Evolutionary conservation across 73 alveolate genomes (phyloP).

Genomic region (Durusdinium trenchii): DNA sequence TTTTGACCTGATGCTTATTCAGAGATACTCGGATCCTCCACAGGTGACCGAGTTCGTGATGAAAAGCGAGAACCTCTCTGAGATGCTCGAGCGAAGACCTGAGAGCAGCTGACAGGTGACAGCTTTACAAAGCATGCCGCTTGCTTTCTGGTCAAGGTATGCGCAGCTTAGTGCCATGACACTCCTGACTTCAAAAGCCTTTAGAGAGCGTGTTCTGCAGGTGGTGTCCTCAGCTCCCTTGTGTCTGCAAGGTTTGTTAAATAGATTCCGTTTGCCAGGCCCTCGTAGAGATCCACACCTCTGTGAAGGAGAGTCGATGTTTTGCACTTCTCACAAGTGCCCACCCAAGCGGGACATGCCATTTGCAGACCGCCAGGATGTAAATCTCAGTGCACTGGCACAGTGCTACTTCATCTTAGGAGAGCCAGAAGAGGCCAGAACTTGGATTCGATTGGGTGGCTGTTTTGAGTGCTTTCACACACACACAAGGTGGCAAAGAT

Average conservation of each 20-base stretch:
- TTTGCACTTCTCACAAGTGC: too few relatives aligned
- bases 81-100: slow-evolving; percentile 48
- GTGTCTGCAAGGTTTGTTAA: slow-evolving; percentile 63
- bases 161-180: slow-evolving; percentile 87
- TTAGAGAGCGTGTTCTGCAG: slow-evolving; percentile 91
- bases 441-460: background rate
- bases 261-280: slow-evolving; percentile 48
- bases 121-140: background rate
- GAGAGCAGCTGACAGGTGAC: background rate
- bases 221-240: slow-evolving; percentile 31
- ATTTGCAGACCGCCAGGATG: slow-evolving; percentile 7
- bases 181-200: slow-evolving; percentile 66
- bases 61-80: slow-evolving; percentile 68
- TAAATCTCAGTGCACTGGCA: slow-evolving; percentile 66
- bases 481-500: slow-evolving; percentile 60
- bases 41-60: slow-evolving; percentile 77
- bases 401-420: slow-evolving; percentile 89
- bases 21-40: too few relatives aligned
- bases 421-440: slow-evolving; percentile 50
- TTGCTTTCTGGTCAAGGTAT: slow-evolving; percentile 7
- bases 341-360: background rate
- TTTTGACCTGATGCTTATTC: too few relatives aligned
- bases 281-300: slow-evolving; percentile 69
- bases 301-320: slow-evolving; percentile 1
- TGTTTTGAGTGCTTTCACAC: background rate